Conservation (phyloP, 1,284 basidiomycete species). For the Naganishia sp. region DNA sequence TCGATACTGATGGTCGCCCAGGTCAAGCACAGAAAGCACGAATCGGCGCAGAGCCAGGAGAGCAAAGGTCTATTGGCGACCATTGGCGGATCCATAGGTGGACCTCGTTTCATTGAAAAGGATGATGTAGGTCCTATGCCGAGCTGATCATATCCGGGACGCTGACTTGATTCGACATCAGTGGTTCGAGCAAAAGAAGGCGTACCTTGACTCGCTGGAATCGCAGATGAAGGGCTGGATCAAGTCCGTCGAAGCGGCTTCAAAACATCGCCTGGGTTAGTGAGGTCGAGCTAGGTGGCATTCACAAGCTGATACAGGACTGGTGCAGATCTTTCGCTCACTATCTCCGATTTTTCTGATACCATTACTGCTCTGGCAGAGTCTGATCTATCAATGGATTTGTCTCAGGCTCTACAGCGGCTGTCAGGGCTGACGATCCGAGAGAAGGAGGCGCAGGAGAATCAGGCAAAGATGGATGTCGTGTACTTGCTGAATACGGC, state of each 20-base stretch:
- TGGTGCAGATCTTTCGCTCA: conserved; percentile 66
- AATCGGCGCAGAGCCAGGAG: conserved; percentile 70
- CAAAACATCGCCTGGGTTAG: conserved; percentile 73
- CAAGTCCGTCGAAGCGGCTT: conserved; percentile 77
- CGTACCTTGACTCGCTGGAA: conserved; percentile 86
- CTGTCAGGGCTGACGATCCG: conserved; percentile 72
- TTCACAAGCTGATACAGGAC: not conserved
- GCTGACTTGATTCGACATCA: conserved; percentile 43
- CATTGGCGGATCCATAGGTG: conserved; percentile 74
- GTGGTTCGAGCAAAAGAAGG: conserved; percentile 91
- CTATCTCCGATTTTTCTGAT: conserved; percentile 71
- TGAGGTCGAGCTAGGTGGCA: conserved; percentile 11
- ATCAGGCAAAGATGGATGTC: conserved; percentile 76
- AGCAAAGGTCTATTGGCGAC: conserved; percentile 63
- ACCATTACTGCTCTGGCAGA: conserved; percentile 66
- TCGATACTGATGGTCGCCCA: conserved; percentile 44
- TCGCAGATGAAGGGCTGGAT: conserved; percentile 80
- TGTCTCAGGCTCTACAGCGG: conserved; percentile 67
- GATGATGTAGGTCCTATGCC: conserved; percentile 67
- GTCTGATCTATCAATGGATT: conserved; percentile 72
- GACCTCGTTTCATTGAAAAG: conserved; percentile 84
- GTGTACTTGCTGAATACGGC: conserved; percentile 71
- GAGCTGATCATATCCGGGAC: too few relatives aligned
- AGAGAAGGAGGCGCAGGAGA: conserved; percentile 68
- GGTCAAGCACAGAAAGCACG: conserved; percentile 83